A percentile compares a stretch with the other conserved stretches of the same genome.
These are phyloP conservation scores for Linderina pennispora DNA, from an alignment of 192 early-diverging fungal species.

Conservation along the genomic window DNA sequence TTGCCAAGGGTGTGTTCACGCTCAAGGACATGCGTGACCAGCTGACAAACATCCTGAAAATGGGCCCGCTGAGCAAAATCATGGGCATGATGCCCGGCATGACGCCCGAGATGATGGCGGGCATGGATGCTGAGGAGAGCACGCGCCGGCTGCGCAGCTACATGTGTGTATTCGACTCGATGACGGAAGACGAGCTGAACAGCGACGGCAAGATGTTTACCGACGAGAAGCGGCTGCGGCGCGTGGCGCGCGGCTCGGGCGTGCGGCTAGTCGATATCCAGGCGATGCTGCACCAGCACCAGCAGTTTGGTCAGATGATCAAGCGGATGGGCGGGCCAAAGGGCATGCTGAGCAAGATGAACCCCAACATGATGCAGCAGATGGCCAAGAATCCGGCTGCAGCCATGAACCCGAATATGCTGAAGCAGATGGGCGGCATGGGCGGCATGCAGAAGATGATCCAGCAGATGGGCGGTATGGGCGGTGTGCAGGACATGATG, in stretches of 20 bases:
- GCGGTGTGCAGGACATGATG: conserved; percentile 57
- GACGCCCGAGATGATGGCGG: conserved; percentile 54
- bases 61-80: conserved; percentile 91
- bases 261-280: conserved; percentile 77
- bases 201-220: conserved; percentile 82
- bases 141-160: conserved; percentile 59
- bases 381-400: conserved; percentile 61
- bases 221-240: conserved; percentile 63
- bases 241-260: conserved; percentile 83
- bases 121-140: conserved; percentile 55
- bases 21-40: conserved; percentile 95
- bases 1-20: conserved; percentile 81
- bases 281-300: conserved; percentile 71
- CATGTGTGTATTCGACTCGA: conserved; percentile 94
- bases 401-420: conserved; percentile 56
- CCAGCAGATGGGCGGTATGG: conserved; percentile 48
- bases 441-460: conserved; percentile 49
- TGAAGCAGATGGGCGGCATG: conserved; percentile 74
- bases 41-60: conserved; percentile 77
- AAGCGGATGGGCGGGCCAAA: conserved; percentile 92
- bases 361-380: conserved; percentile 49
- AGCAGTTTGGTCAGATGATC: conserved; percentile 77
- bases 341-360: conserved; percentile 68
- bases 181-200: conserved; percentile 86
- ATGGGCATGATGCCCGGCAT: conserved; percentile 83